Base-by-base conservation (phyloP, 345 rosid genomes). In the Citrus mangshanensis region DNA sequence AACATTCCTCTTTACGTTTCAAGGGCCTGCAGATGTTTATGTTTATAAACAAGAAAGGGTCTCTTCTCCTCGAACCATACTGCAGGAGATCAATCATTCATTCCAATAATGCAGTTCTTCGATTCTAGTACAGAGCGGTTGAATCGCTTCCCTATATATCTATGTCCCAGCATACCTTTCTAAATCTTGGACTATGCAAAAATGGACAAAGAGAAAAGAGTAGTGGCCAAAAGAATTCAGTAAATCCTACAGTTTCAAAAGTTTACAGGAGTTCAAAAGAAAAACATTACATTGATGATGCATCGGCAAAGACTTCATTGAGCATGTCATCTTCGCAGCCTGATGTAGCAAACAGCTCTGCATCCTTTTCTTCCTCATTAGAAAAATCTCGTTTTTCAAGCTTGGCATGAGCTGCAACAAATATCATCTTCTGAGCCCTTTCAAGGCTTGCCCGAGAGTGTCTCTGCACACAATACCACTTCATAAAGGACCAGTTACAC, bases 401-500 rank as follows among this genome's bases (percentile, higher is more conserved):
- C 81, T 89, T 87, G 22, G 92, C 81, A 80, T 89, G 89, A 84
- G 89, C 92, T 78, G 92, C 90, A 76, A 89, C 75, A 69, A 85
- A 87, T 42, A 87, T 81, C 88, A 87, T 81, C 83, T 87, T 89
- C 78, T 87, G 89, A 74, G 86, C 92, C 83, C 85, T 85, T 74
- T 89, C 92, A 35, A 87, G 76, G 64, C 85, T 83, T 28, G 54
- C 69, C 49, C 73, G 82, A 24, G 92, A 85, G 67, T 82, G 75
- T 80, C 85, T 80, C 22, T 84, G 86, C 72, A 73, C 70, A 74
- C 87, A 79, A 63, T 84, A 61, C 88, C 85, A 81, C 67, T 82
- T 85, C 89, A 82, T 77, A 62, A 83, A 78, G 73, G 90, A 80
- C 86, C 90, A 84, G 65, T 84, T 84, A 73, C 82, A 81, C 79